Conservation (phyloP, 2,329 filamentous ascomycete genomes). For the Bipolaris sorokiniana region DNA sequence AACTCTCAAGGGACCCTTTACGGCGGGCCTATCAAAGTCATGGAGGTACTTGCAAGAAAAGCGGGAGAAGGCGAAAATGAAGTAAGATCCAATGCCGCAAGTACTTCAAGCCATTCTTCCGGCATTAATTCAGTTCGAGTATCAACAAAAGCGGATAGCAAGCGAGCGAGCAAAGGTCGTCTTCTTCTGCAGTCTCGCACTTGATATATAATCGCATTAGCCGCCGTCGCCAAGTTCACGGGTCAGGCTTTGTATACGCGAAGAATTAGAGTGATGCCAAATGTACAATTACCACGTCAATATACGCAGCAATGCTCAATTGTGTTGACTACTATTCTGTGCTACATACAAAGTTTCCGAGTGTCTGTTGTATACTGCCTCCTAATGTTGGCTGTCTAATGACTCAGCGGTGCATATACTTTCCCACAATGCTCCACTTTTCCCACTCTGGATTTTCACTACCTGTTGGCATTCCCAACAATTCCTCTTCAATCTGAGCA, state of each 20-base stretch:
- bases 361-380: background rate
- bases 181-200: background rate
- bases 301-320: background rate
- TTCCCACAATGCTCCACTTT: background rate
- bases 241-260: slow-evolving; percentile 32
- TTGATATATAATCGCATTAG: slow-evolving; percentile 15
- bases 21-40: slow-evolving; percentile 73
- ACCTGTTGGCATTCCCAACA: background rate
- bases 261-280: slow-evolving; percentile 7
- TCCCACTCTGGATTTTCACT: background rate
- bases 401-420: background rate
- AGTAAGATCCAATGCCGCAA: slow-evolving; percentile 13
- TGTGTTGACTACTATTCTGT: background rate
- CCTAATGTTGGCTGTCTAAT: background rate
- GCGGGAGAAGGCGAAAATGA: slow-evolving; percentile 52
- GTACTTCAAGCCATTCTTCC: background rate
- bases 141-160: slow-evolving; percentile 20
- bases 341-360: background rate
- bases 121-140: slow-evolving; percentile 26
- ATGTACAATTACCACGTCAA: background rate
- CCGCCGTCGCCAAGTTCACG: slow-evolving; percentile 21
- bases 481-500: no score
- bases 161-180: slow-evolving; percentile 21
- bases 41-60: slow-evolving; percentile 85
- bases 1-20: slow-evolving; percentile 82